Conservation (phyloP, 75 land plant genomes). For the Sequoiadendron giganteum region DNA sequence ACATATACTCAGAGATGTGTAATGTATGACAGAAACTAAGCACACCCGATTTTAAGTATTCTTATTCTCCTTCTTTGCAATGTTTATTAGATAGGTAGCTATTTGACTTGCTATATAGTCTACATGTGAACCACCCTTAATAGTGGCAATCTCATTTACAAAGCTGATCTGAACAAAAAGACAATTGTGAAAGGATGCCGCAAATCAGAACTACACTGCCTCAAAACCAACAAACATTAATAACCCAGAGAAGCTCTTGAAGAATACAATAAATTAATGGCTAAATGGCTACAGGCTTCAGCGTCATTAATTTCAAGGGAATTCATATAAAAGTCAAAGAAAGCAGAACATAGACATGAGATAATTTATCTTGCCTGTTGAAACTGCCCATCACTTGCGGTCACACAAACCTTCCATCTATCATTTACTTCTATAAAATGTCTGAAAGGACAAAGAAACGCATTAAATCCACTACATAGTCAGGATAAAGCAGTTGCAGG, state of each 20-base stretch:
- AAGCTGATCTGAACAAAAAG: constrained; percentile 81
- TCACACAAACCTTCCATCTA: constrained; percentile 92
- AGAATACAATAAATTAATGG: too few species aligned
- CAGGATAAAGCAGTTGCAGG: background rate
- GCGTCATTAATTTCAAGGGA: background rate
- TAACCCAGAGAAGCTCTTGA: background rate
- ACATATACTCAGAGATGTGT: background rate
- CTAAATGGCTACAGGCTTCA: constrained; percentile 7
- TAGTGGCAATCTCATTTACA: constrained; percentile 88
- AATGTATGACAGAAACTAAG: background rate
- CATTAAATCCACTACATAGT: background rate
- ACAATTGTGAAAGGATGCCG: background rate
- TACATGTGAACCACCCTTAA: constrained; percentile 97
- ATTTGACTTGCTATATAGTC: constrained; percentile 84
- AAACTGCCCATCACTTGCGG: constrained; percentile 92
- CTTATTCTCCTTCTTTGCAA: constrained; percentile 93
- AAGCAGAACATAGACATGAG: background rate
- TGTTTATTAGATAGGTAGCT: constrained; percentile 45
- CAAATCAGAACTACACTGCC: background rate
- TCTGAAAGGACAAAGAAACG: constrained; percentile 28
- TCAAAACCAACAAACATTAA: background rate
- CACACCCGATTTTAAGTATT: constrained; percentile 91
- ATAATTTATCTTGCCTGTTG: constrained; percentile 67
- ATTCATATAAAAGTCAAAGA: background rate
- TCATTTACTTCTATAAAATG: constrained; percentile 69